Conservation (phyloP, 2,329 filamentous ascomycete species). For the Cytospora paraplurivora region DNA sequence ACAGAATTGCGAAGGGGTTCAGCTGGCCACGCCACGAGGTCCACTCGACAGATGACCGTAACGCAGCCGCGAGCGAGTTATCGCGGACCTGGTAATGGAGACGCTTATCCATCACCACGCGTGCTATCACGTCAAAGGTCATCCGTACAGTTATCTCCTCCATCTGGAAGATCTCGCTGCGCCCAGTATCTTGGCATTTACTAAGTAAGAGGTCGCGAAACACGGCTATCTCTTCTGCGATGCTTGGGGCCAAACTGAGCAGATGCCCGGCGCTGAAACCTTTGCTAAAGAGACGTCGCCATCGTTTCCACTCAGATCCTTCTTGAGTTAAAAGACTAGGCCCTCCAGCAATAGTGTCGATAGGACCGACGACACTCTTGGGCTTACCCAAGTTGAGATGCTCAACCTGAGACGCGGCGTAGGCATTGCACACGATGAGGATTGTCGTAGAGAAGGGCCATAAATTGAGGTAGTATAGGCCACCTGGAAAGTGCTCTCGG, state of each 20-base stretch:
- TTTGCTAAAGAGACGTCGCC: slow-evolving; percentile 32
- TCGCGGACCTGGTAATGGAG: slow-evolving; percentile 32
- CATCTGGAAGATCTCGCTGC: slow-evolving; percentile 29
- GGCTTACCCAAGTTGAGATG: slow-evolving; percentile 31
- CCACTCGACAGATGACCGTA: slow-evolving; percentile 31
- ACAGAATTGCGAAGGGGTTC: slow-evolving; percentile 31
- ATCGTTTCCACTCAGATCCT: slow-evolving; percentile 31
- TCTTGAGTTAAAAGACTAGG: slow-evolving; percentile 6
- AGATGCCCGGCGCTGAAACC: slow-evolving; percentile 33
- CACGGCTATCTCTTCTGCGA: slow-evolving; percentile 31
- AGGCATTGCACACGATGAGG: slow-evolving; percentile 28
- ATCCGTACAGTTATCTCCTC: slow-evolving; percentile 34
- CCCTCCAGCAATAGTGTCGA: slow-evolving; percentile 33
- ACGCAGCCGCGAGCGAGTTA: slow-evolving; percentile 30
- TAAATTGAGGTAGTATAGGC: slow-evolving; percentile 32
- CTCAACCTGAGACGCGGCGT: slow-evolving; percentile 30
- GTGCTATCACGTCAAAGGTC: slow-evolving; percentile 33
- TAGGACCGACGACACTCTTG: slow-evolving; percentile 30
- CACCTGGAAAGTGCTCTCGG: slow-evolving; percentile 29
- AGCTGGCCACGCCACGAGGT: slow-evolving; percentile 30
- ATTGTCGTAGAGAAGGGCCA: slow-evolving; percentile 32
- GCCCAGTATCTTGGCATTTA: slow-evolving; percentile 20
- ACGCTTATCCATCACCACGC: slow-evolving; percentile 32
- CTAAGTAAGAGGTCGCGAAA: slow-evolving; percentile 29
- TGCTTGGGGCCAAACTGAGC: slow-evolving; percentile 28